phyloP scores from a whole-genome alignment of 306 rosid species.

The Rubus parviflorus region DNA sequence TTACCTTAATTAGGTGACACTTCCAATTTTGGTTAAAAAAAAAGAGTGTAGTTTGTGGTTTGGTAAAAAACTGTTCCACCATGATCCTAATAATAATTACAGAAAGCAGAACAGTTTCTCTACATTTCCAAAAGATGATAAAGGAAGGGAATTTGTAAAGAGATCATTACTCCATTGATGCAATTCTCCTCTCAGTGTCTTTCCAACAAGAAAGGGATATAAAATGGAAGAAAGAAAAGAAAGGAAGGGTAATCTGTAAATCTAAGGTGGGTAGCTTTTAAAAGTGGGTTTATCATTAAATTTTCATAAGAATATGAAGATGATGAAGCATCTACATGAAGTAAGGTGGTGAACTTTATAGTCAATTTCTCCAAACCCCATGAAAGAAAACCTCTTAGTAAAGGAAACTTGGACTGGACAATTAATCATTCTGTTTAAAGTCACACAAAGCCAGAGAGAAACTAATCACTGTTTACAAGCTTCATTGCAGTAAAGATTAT shows the following conservation, averaged over 20 bases:
- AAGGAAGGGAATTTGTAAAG: slow-evolving; percentile 16
- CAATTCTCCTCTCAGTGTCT: slow-evolving; percentile 26
- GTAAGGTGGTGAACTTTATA: slow-evolving; percentile 23
- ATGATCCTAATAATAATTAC: slow-evolving; percentile 20
- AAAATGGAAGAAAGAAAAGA: not conserved
- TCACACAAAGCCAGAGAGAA: not conserved
- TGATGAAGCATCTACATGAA: slow-evolving; percentile 33
- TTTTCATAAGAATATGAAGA: slow-evolving; percentile 27
- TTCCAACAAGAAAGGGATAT: slow-evolving; percentile 27
- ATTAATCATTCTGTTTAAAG: not conserved
- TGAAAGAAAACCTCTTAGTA: not conserved
- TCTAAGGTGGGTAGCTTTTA: slow-evolving; percentile 32
- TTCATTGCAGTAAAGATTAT: slow-evolving; percentile 10
- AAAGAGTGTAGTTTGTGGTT: not conserved
- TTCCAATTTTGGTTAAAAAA: not conserved
- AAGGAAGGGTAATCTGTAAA: slow-evolving; percentile 16
- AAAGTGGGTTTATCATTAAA: slow-evolving; percentile 30
- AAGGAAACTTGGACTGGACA: not conserved
- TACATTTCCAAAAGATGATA: not conserved
- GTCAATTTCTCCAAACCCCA: not conserved
- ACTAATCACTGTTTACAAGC: not conserved
- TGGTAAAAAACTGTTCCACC: slow-evolving; percentile 25
- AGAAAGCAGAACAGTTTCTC: slow-evolving; percentile 5
- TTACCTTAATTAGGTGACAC: not conserved
- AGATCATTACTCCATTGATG: slow-evolving; percentile 30